Percentiles rank a stretch among this genome's conserved stretches.
Conservation (phyloP, 1,139 yeast species). For the Candida sp. region DNA sequence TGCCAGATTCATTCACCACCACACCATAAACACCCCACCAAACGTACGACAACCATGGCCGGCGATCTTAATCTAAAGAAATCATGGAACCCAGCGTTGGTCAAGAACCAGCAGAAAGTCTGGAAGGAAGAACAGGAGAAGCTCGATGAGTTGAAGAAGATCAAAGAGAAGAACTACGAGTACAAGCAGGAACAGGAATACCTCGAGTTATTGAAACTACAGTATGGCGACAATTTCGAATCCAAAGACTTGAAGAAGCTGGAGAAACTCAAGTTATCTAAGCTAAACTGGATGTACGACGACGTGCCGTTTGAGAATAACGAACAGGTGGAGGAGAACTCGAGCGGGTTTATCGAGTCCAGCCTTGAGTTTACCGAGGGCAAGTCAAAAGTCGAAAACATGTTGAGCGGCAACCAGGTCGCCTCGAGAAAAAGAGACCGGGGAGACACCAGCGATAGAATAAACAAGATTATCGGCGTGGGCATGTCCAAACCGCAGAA, state of each 20-base stretch:
- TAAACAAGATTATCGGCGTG: conserved; percentile 20
- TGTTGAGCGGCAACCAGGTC: conserved; percentile 27
- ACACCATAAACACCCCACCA: background rate
- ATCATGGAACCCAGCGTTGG: conserved; percentile 94
- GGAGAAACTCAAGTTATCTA: conserved; percentile 50
- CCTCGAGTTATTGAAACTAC: conserved; percentile 58
- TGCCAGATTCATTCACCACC: background rate
- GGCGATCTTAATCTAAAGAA: conserved; percentile 89
- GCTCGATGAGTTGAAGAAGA: conserved; percentile 68
- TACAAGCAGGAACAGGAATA: conserved; percentile 67
- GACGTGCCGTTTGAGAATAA: conserved; percentile 25
- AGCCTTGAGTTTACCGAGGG: conserved; percentile 40
- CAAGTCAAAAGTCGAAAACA: conserved; percentile 35
- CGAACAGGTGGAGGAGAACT: conserved; percentile 19
- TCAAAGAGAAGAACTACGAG: conserved; percentile 69
- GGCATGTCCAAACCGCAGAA: conserved; percentile 16
- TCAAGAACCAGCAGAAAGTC: conserved; percentile 85
- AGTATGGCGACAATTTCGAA: conserved; percentile 41
- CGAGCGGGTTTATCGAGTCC: conserved; percentile 36
- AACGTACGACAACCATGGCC: conserved; percentile 41
- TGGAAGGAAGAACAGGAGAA: conserved; percentile 87
- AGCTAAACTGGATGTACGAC: conserved; percentile 89
- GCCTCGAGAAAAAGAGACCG: conserved; percentile 13
- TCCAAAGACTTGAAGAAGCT: conserved; percentile 30
- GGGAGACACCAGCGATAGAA: conserved; percentile 12